These are phyloP conservation scores for Pseudogymnoascus sp. DNA, from an alignment of 2,329 filamentous ascomycete species.

Conservation along the genomic window DNA sequence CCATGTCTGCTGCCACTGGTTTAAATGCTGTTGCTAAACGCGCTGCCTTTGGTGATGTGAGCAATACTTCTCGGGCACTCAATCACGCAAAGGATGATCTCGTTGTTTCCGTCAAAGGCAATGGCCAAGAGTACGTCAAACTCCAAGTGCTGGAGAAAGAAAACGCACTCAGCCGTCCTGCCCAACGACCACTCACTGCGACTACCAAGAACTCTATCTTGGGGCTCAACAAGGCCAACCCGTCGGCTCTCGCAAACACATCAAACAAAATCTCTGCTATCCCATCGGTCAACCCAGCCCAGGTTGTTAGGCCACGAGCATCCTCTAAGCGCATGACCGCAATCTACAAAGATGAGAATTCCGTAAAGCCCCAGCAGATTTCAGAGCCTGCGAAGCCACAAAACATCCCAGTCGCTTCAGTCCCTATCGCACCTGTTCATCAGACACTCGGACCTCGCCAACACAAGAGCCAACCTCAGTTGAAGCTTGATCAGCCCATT, in stretches of 20 bases:
- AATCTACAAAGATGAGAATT: constrained; percentile 45
- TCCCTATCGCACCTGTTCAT: constrained; percentile 22
- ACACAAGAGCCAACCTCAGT: constrained; percentile 25
- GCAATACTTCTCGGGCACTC: constrained; percentile 49
- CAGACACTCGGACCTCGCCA: constrained; percentile 25
- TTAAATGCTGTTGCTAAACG: constrained; percentile 64
- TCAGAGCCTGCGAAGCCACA: constrained; percentile 18
- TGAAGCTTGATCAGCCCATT: constrained; percentile 21
- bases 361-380: constrained; percentile 23
- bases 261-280: constrained; percentile 14
- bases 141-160: constrained; percentile 33
- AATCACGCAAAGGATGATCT: constrained; percentile 48
- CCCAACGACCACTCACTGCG: constrained; percentile 47
- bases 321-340: constrained; percentile 44
- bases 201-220: constrained; percentile 17
- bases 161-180: constrained; percentile 46
- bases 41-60: constrained; percentile 74
- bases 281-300: constrained; percentile 11
- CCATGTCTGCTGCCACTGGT: constrained; percentile 43
- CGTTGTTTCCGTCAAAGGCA: constrained; percentile 39
- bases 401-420: constrained; percentile 24
- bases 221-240: constrained; percentile 9
- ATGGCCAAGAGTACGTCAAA: constrained; percentile 21
- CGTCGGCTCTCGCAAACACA: not conserved
- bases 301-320: constrained; percentile 27